Evolutionary conservation across 768 basidiomycete genomes (phyloP).

Genomic region (Suillus occidentalis): DNA sequence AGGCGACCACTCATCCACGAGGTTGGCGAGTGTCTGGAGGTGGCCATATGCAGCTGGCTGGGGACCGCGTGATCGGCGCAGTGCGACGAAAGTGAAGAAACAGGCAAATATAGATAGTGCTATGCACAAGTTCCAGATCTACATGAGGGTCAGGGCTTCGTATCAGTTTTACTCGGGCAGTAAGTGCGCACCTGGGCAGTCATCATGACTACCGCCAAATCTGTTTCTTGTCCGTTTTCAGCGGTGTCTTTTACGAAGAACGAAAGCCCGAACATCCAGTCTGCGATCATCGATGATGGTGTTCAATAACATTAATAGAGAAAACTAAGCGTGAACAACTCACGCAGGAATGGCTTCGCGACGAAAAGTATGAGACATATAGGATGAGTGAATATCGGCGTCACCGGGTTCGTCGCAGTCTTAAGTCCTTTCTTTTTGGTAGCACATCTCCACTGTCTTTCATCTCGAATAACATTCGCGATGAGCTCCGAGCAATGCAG

Average conservation of each 20-base stretch:
- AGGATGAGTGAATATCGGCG: constrained; percentile 19
- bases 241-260: too few relatives aligned
- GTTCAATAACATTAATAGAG: background rate
- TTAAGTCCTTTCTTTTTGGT: constrained; percentile 17
- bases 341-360: constrained; percentile 29
- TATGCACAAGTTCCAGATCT: constrained; percentile 29
- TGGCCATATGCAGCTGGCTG: constrained; percentile 22
- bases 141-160: background rate
- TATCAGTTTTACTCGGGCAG: background rate
- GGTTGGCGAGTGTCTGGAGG: constrained; percentile 19
- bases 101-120: constrained; percentile 24
- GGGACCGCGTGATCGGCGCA: constrained; percentile 6
- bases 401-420: constrained; percentile 22
- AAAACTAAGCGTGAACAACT: constrained; percentile 5
- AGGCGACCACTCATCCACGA: constrained; percentile 21
- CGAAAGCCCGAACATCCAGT: constrained; percentile 35
- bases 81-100: constrained; percentile 12
- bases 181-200: constrained; percentile 22
- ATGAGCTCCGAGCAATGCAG: constrained; percentile 30
- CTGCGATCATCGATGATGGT: constrained; percentile 5
- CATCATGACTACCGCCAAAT: constrained; percentile 26
- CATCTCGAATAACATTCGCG: constrained; percentile 30
- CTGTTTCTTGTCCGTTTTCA: too few relatives aligned
- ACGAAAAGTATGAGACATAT: constrained; percentile 18
- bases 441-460: constrained; percentile 27